Base-by-base conservation (phyloP, 768 basidiomycete species). In the Tylopilus intermedius region DNA sequence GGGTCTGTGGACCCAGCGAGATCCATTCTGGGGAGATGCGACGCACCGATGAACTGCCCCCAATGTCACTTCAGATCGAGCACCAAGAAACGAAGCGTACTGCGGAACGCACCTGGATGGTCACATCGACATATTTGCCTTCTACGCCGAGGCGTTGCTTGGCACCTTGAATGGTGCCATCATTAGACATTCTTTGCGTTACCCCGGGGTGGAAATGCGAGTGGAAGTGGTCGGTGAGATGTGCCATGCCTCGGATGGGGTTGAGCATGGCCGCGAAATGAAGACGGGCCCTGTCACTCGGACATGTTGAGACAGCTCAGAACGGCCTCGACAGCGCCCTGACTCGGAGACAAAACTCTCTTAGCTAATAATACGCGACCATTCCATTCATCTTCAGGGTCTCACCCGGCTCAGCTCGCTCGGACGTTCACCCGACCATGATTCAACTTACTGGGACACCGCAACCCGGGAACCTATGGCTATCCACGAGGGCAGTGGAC, bases 11-110 rank as follows among this genome's bases (percentile, higher is more conserved):
- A 68, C 29, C 75, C 77, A 0, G 84, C 75, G 8, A 87, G 76
- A 57, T 88, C 86, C 77, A 86, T 80, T 74, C 76, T 83, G 0
- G 88, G 86, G 26, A 90, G 63, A 1, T 77, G 79, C 14, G 79
- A 79, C 5, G 87, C 88, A 4, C 84, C 82, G 44, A 89, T 86
- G 51, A 90, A 88, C 80, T 85, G 49, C 35, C n/a, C 14, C 18
- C 2, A 7, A 9, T 39, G 15, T 35, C 6, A 9, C n/a, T 5
- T 66, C 15, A 64, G 51, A 42, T 24, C 29, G 21, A 29, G 22
- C 47, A 47, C 15, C 21, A 42, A 9, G 24, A 7, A 13, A 15
- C 26, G n/a, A 33, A 40, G 45, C n/a, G 33, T 29, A 32, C 50
- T 21, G 30, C 24, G 18, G 27, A 2, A 47, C 70, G 52, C 51